Percentiles rank a stretch among this genome's conserved stretches.
Evolutionary conservation across 1,139 yeast species (phyloP).

Genomic region (Blastobotrys arbuscula): DNA sequence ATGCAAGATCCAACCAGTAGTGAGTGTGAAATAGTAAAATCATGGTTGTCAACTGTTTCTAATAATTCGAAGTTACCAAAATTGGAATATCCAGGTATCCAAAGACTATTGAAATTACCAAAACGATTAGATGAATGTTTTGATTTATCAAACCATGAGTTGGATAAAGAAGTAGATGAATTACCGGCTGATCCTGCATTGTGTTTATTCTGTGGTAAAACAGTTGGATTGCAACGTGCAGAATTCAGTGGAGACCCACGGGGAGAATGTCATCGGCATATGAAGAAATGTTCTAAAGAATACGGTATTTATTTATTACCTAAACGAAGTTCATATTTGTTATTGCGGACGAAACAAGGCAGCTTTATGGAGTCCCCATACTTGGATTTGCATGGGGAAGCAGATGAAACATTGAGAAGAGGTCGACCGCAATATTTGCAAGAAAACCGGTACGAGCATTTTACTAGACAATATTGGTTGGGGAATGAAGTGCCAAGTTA

Average conservation of each 20-base stretch:
- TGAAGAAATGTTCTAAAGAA: slow-evolving; percentile 48
- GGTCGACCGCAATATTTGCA: slow-evolving; percentile 69
- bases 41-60: background rate
- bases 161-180: slow-evolving; percentile 22
- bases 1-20: slow-evolving; percentile 10
- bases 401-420: slow-evolving; percentile 67
- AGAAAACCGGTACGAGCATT: slow-evolving; percentile 57
- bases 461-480: slow-evolving; percentile 66
- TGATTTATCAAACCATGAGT: slow-evolving; percentile 22
- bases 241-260: slow-evolving; percentile 26
- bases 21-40: background rate
- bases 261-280: slow-evolving; percentile 37
- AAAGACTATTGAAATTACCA: slow-evolving; percentile 56
- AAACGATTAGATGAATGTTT: slow-evolving; percentile 65
- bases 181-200: slow-evolving; percentile 70
- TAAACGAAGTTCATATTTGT: slow-evolving; percentile 61
- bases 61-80: background rate
- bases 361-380: slow-evolving; percentile 83
- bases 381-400: slow-evolving; percentile 80
- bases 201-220: slow-evolving; percentile 75
- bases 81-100: slow-evolving; percentile 66
- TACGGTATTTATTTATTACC: slow-evolving; percentile 79
- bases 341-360: slow-evolving; percentile 61
- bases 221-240: slow-evolving; percentile 57
- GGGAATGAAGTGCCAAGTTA: slow-evolving; percentile 73